Evolutionary conservation across 768 basidiomycete species (phyloP).

Genomic region (Leccinum longicurvipes): DNA sequence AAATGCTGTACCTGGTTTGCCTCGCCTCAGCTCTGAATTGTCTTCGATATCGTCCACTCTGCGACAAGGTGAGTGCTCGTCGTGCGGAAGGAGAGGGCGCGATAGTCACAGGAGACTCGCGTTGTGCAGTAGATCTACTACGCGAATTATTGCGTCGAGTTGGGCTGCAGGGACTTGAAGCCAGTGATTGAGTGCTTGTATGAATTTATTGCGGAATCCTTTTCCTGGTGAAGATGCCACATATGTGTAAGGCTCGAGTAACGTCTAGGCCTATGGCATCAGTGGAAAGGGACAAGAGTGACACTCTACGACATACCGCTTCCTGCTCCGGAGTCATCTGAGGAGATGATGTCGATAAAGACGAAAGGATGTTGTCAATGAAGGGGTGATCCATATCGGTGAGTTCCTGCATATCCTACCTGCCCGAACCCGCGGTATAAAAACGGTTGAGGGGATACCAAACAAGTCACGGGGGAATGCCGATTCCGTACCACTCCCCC

Average conservation of each 20-base stretch:
- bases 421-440: slow-evolving; percentile 8
- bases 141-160: slow-evolving; percentile 66
- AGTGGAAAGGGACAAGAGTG: not conserved
- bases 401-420: not conserved
- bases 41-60: slow-evolving; percentile 98
- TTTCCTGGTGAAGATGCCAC: slow-evolving; percentile 84
- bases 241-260: slow-evolving; percentile 89
- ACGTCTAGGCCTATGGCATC: slow-evolving; percentile 27
- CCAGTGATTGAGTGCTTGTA: slow-evolving; percentile 92
- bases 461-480: not conserved
- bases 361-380: slow-evolving; percentile 39
- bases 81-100: not conserved
- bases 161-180: slow-evolving; percentile 75
- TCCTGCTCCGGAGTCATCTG: slow-evolving; percentile 21
- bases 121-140: slow-evolving; percentile 90
- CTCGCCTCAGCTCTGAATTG: slow-evolving; percentile 80
- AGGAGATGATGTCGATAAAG: slow-evolving; percentile 29
- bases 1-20: slow-evolving; percentile 63
- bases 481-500: not conserved
- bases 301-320: slow-evolving; percentile 14
- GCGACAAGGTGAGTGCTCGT: slow-evolving; percentile 3
- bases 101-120: slow-evolving; percentile 81
- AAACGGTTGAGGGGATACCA: not conserved
- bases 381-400: slow-evolving; percentile 23
- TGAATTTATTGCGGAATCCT: slow-evolving; percentile 82